phyloP scores from a whole-genome alignment of 192 early-diverging fungal species.

The Chytriomyces sp. region DNA sequence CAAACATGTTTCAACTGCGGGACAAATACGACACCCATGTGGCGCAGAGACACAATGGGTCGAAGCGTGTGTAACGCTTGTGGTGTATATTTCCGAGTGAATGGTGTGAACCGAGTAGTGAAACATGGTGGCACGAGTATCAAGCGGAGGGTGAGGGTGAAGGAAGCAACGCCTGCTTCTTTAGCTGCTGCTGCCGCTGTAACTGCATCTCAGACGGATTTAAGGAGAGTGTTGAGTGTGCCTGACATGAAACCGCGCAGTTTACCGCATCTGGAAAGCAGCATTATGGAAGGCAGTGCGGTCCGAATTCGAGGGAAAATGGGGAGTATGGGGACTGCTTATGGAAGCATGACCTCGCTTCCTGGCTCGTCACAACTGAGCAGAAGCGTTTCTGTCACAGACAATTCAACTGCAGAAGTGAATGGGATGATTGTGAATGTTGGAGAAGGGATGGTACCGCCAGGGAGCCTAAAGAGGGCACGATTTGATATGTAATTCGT shows the following conservation, averaged over 20 bases:
- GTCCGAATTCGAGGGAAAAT: neutral
- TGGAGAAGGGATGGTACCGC: too few relatives aligned
- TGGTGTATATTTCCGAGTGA: slow-evolving; percentile 81
- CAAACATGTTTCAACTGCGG: slow-evolving; percentile 1
- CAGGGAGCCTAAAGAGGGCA: slow-evolving; percentile 18
- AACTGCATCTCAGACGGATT: neutral
- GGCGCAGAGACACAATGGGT: slow-evolving; percentile 50
- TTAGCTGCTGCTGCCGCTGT: too few relatives aligned
- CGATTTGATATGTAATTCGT: slow-evolving; percentile 19
- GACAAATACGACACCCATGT: slow-evolving; percentile 38
- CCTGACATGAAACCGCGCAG: neutral
- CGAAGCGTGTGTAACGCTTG: slow-evolving; percentile 85
- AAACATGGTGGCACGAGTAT: slow-evolving; percentile 60
- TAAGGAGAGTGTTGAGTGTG: slow-evolving; percentile 18
- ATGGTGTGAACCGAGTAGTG: slow-evolving; percentile 69
- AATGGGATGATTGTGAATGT: neutral
- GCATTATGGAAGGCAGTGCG: too few relatives aligned
- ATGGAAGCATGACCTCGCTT: neutral
- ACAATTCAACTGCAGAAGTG: neutral
- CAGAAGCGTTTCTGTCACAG: too few relatives aligned
- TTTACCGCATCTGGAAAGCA: too few relatives aligned
- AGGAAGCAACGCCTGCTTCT: neutral
- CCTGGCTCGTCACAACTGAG: too few relatives aligned
- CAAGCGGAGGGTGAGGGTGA: slow-evolving; percentile 16
- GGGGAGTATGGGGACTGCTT: neutral